phyloP scores from a whole-genome alignment of 2,329 filamentous ascomycete genomes.

The Trichoderma sp. region DNA sequence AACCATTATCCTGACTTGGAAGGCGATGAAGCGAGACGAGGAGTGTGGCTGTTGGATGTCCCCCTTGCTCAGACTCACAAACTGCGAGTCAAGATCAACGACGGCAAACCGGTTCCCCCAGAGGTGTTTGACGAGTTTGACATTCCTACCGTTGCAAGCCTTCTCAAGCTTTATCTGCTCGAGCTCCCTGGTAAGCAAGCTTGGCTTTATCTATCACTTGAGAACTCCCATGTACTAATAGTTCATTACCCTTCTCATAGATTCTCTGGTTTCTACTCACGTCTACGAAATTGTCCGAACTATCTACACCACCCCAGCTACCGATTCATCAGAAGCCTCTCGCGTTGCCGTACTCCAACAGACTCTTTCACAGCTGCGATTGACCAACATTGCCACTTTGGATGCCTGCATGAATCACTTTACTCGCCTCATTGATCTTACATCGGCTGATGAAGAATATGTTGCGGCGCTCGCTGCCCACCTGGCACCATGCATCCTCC shows the following conservation, averaged over 20 bases:
- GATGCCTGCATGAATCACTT: constrained; percentile 99
- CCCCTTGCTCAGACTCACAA: constrained; percentile 83
- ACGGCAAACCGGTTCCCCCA: constrained; percentile 76
- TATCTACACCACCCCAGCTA: constrained; percentile 83
- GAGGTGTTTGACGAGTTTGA: constrained; percentile 87
- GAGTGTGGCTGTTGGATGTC: constrained; percentile 93
- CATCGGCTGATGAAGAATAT: constrained; percentile 90
- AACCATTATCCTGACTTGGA: constrained; percentile 97
- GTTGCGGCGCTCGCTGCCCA: constrained; percentile 71
- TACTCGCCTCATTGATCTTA: constrained; percentile 92
- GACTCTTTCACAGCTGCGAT: constrained; percentile 88
- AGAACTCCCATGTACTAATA: background rate
- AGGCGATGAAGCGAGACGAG: constrained; percentile 88
- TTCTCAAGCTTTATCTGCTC: constrained; percentile 90
- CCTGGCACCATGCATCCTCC: constrained; percentile 83
- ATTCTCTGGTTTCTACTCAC: constrained; percentile 97
- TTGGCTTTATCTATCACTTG: background rate
- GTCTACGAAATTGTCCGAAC: constrained; percentile 99
- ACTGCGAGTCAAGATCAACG: constrained; percentile 81
- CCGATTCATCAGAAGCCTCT: constrained; percentile 75
- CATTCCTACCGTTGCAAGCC: constrained; percentile 88
- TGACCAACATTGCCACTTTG: constrained; percentile 98
- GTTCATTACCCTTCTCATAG: constrained; percentile 49
- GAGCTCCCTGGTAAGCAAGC: constrained; percentile 80
- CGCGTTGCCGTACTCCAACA: constrained; percentile 92